These are phyloP conservation scores for Monotropa hypopitys DNA, from an alignment of 179 eudicot species.

Conservation along the genomic window DNA sequence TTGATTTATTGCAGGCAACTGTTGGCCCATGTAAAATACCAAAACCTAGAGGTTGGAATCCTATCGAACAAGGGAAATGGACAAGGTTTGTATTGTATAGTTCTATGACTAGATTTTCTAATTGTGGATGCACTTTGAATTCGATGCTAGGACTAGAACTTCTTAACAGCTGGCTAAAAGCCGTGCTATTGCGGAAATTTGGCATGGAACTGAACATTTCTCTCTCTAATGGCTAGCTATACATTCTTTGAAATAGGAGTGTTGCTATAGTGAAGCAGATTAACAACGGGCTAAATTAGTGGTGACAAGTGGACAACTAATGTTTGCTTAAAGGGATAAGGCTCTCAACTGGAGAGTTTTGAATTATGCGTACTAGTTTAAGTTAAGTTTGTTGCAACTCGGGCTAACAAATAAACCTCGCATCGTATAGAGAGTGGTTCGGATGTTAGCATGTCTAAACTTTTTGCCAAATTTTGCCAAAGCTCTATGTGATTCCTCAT, in stretches of 20 bases:
- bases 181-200: not conserved
- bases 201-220: not conserved
- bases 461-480: not conserved
- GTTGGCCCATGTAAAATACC: slow-evolving; percentile 78
- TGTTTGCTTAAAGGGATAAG: too few relatives aligned
- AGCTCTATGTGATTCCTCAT: not conserved
- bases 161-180: not conserved
- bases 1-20: slow-evolving; percentile 57
- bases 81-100: slow-evolving; percentile 46
- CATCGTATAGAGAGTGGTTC: too few relatives aligned
- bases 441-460: not conserved
- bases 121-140: not conserved
- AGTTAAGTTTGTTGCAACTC: too few relatives aligned
- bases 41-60: slow-evolving; percentile 90
- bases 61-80: slow-evolving; percentile 94
- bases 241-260: too few relatives aligned
- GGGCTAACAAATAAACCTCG: too few relatives aligned
- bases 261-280: too few relatives aligned
- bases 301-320: too few relatives aligned
- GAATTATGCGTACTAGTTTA: too few relatives aligned
- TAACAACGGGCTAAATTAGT: too few relatives aligned
- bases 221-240: not conserved
- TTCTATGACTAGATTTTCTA: not conserved
- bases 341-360: too few relatives aligned
- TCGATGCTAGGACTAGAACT: not conserved